Evolutionary conservation across 371 early-diverging fungal genomes (phyloP), one percentile per base, ranked within the genome.

Genomic region (Nematocida minor): DNA sequence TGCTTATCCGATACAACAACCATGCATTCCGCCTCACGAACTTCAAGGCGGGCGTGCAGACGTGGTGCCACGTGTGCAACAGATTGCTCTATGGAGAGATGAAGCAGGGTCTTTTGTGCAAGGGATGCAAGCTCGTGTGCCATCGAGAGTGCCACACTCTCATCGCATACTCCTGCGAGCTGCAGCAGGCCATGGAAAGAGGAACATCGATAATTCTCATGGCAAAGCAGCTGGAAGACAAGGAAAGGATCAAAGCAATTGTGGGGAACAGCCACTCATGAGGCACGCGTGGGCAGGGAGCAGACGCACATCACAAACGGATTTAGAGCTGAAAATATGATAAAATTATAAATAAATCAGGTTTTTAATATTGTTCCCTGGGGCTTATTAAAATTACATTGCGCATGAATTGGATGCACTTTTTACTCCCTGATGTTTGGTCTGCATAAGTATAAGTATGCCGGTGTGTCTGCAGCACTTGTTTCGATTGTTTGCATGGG

Each of bases 71-170:
- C 32, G 63, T 31, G 41, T 70, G 71, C 31, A 70, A 70, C 42
- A 44, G 71, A 48, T 62, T 41, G 0, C 57, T 70, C 4, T 70
- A 70, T 46, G 71, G 71, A 36, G 27, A 27, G 6, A 38, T 2
- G 4, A 60, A 44, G 40, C 71, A 70, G 22, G 71, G 71, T 7
- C 82, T 77, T 55, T 54, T 74, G n/a, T 85, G 86, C 69, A 81
- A 48, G 54, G 84, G 84, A 47, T 85, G 86, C 60, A 46, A 67
- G 20, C 64, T 83, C 53, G 66, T 79, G 47, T 82, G 82, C 0
- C 86, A 85, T 55, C 82, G 71, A 32, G 41, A 60, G 2, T 85
- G 86, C 60, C 83, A 84, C 79, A 69, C 84, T 11, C 63, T 85
- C 0, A 74, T 64, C 29, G 46, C 20, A 22, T 64, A 74, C 6